Percentiles rank a stretch among this genome's conserved stretches.
Conservation (phyloP, 768 basidiomycete species). For the Psilocybe cubensis region DNA sequence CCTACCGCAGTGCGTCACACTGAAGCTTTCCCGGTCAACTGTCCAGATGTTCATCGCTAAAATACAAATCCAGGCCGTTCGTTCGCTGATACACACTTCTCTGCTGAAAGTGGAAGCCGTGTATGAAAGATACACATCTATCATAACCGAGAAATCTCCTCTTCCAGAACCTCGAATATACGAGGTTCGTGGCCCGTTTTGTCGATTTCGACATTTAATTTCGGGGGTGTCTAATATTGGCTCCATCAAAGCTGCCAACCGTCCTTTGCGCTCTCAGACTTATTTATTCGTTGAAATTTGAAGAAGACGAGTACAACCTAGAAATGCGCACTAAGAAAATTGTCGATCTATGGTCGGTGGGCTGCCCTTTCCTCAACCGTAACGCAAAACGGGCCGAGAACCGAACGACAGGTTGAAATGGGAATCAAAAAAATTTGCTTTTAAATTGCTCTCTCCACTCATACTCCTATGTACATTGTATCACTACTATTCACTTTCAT, state of each 20-base stretch:
- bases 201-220: not conserved
- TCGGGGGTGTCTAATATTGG: not conserved
- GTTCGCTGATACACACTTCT: slow-evolving; percentile 21
- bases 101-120: slow-evolving; percentile 24
- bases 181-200: slow-evolving; percentile 13
- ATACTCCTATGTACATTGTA: too few species aligned
- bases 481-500: too few species aligned
- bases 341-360: slow-evolving; percentile 19
- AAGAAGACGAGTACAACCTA: slow-evolving; percentile 26
- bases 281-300: slow-evolving; percentile 19
- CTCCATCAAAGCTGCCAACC: slow-evolving; percentile 32
- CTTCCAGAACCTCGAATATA: slow-evolving; percentile 12
- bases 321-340: slow-evolving; percentile 18
- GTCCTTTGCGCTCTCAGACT: slow-evolving; percentile 22
- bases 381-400: not conserved
- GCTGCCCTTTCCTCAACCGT: slow-evolving; percentile 22
- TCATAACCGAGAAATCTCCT: slow-evolving; percentile 11
- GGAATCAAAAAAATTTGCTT: not conserved
- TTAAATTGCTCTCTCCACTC: not conserved
- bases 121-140: slow-evolving; percentile 17
- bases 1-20: slow-evolving; percentile 21
- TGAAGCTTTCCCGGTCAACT: not conserved
- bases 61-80: slow-evolving; percentile 18
- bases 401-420: too few species aligned
- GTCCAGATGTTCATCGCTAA: not conserved